phyloP scores from a whole-genome alignment of 1,284 basidiomycete genomes.

The Trichosporon faecale region DNA sequence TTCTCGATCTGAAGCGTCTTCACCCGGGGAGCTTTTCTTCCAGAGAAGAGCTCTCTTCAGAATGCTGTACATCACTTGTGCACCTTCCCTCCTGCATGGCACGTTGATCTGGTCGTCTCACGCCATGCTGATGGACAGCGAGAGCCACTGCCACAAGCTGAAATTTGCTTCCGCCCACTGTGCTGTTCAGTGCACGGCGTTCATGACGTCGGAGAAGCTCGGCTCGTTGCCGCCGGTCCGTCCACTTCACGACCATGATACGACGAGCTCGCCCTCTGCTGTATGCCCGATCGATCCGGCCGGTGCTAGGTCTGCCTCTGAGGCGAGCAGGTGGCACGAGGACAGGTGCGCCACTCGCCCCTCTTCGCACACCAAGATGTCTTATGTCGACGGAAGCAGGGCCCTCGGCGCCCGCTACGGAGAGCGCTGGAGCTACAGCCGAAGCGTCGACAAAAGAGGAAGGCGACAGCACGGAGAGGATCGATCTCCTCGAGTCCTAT shows the following conservation, averaged over 20 bases:
- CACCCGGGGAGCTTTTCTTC: too few relatives aligned
- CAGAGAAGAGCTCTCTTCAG: too few relatives aligned
- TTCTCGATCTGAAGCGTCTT: background rate
- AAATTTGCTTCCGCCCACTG: background rate
- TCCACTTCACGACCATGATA: constrained; percentile 3
- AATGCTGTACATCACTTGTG: too few relatives aligned
- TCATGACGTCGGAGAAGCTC: constrained; percentile 1
- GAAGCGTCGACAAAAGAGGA: background rate
- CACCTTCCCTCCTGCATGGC: too few relatives aligned
- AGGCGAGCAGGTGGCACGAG: too few relatives aligned
- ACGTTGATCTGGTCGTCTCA: too few relatives aligned
- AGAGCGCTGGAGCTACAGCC: background rate
- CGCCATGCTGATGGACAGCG: background rate
- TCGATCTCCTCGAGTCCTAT: constrained; percentile 58
- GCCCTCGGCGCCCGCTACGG: background rate
- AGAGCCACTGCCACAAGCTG: background rate
- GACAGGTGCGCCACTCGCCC: background rate
- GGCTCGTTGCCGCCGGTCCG: background rate
- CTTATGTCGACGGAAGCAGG: background rate
- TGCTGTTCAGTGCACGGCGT: background rate
- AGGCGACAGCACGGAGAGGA: background rate
- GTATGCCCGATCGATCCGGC: background rate
- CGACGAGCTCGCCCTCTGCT: background rate
- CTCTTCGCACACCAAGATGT: background rate
- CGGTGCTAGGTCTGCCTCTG: background rate